Base-by-base conservation (phyloP, 1,139 yeast species). In the Zygoascus meyerae region DNA sequence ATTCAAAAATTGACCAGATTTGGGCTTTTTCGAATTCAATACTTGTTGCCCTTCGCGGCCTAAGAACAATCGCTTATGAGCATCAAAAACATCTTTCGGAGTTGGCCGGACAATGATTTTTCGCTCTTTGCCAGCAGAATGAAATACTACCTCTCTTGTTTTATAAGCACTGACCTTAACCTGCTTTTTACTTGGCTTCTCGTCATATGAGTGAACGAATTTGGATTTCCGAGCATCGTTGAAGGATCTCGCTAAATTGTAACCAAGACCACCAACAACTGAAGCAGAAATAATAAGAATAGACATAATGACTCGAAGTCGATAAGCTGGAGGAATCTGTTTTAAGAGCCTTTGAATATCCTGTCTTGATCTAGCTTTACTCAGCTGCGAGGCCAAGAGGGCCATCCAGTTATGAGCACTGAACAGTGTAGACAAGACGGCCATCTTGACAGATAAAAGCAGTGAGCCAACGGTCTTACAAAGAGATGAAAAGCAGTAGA, bases 41-140 rank as follows among this genome's bases (percentile, higher is more conserved):
- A 37, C 31, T 11, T 45, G 15, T 5, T 15, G 73, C 43, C 71
- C 65, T 44, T 67, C 59, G 48, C 75, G 76, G 54, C 74, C 75
- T 55, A 81, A 75, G 59, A 83, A 82, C 40, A 78, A 63, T 49
- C 82, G 73, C 59, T 80, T 75, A 62, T 83, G 89, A 5, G 84
- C 83, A 47, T 86, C 89, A 59, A 80, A 81, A 49, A 70, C 74
- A 57, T 78, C 84, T 52, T 68, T 61, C 55, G 76, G 75, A 2
- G 84, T 78, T 34, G 78, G 78, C n/a, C 79, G 75, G 12, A 83
- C 74, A 32, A 73, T 72, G 33, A 83, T 76, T 37, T 78, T 65
- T 16, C 75, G 62, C 47, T 70, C 71, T 14, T 75, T 73, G 30
- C 63, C 61, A 46, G 70, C 69, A 5, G 28, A 16, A 9, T 42